Evolutionary conservation across 352 stramenopile species (phyloP), one percentile per base, ranked within the genome.

Genomic region (Pythium aquatile): DNA sequence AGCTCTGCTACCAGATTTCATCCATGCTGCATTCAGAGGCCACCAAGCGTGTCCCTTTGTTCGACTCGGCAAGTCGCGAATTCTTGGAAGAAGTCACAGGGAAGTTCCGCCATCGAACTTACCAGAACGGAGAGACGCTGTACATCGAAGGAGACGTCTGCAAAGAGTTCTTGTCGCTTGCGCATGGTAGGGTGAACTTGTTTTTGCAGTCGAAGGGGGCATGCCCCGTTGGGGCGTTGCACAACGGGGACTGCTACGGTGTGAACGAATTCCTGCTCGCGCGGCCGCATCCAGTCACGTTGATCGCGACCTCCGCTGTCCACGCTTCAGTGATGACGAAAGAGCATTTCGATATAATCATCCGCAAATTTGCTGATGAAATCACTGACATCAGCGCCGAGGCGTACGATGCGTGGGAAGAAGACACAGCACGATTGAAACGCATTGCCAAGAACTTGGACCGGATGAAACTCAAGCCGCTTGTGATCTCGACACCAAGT

Each of bases 31-130:
- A 94, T 55, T 74, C 85, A 0, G 72, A 87, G 3, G 71, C 85
- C 3, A 82, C 85, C 0, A 81, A 78, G 52, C 72, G 75, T 11
- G 72, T 94, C 2, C 13, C 58, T 1, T 66, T 94, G 1, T 94
- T 94, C 54, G 74, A 87, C 26, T 82, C 71, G 2, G 74, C 77
- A 2, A 87, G 75, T n/a, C 74, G 73, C 16, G 82, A 91, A 24
- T 90, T 92, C 53, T 61, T 89, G 0, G 77, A 91, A n/a, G 80
- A 90, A 69, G 81, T 94, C 4, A 94, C 85, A 0, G 85, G 83
- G 0, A 88, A 93, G 53, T 91, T 94, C 48, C 80, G 85, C 0
- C 78, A 91, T 54, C 75, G 79, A 13, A 86, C 46, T 8, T 93
- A 86, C 44, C 83, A 93, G 32, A 85, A 85, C 32, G 85, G 85